Conservation (phyloP, 345 rosid genomes). For the Hibiscus syriacus region DNA sequence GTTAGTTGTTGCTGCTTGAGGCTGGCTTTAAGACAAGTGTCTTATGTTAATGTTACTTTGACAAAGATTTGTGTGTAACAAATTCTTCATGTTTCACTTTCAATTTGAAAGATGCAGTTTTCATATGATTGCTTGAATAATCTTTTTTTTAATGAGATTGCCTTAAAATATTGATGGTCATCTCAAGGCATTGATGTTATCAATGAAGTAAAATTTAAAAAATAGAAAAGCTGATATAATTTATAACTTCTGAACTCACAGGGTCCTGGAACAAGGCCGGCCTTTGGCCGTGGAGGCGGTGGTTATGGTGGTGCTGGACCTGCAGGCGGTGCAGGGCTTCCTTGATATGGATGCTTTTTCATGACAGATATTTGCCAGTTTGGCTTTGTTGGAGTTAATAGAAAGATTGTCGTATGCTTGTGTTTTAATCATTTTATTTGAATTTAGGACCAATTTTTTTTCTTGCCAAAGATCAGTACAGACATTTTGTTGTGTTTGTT, state of each 20-base stretch:
- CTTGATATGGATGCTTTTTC: conserved; percentile 25
- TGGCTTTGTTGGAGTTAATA: conserved; percentile 5
- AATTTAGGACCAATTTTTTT: not conserved
- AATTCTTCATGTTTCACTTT: not conserved
- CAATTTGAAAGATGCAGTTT: not conserved
- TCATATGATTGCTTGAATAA: not conserved
- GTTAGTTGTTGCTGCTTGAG: too few relatives aligned
- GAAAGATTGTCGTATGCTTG: not conserved
- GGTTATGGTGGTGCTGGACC: conserved; percentile 29
- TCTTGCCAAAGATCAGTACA: not conserved
- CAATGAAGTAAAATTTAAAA: not conserved
- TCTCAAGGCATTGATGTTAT: not conserved
- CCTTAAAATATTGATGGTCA: not conserved
- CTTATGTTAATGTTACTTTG: not conserved
- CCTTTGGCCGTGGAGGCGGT: conserved; percentile 73
- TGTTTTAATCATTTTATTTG: not conserved
- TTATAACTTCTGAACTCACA: too few relatives aligned
- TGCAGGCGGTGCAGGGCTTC: conserved; percentile 39
- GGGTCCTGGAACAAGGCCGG: too few relatives aligned
- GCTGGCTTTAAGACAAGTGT: too few relatives aligned
- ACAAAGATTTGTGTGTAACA: not conserved
- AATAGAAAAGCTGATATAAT: not conserved
- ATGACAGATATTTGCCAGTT: not conserved
- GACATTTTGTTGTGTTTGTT: not conserved
- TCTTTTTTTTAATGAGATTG: not conserved